Evolutionary conservation across 1,284 basidiomycete genomes (phyloP).

Genomic region (Lentinus polychrous): DNA sequence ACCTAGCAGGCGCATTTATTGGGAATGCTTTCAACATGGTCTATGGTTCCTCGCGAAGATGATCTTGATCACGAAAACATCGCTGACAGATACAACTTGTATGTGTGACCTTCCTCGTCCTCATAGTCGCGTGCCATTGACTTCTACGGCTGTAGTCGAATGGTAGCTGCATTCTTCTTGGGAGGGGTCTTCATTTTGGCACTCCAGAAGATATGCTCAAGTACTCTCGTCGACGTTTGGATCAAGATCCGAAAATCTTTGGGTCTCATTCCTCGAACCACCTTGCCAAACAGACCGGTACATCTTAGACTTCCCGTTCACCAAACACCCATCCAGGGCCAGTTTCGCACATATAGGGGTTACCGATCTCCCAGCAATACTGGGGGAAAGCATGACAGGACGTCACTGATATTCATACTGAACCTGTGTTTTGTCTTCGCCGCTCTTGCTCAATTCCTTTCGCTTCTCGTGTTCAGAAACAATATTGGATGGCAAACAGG

Average conservation of each 20-base stretch:
- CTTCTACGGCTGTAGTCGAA: constrained; percentile 23
- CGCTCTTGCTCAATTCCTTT: constrained; percentile 36
- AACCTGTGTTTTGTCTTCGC: constrained; percentile 39
- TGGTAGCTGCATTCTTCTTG: constrained; percentile 37
- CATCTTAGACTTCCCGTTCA: constrained; percentile 8
- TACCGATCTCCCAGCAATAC: constrained; percentile 6
- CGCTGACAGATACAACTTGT: constrained; percentile 10
- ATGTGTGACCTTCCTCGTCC: not conserved
- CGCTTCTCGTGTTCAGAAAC: constrained; percentile 31
- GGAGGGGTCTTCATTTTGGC: constrained; percentile 44
- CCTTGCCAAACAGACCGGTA: too few relatives aligned
- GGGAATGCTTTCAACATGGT: constrained; percentile 1
- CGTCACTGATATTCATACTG: constrained; percentile 32
- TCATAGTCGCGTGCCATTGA: not conserved
- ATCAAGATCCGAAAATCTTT: not conserved
- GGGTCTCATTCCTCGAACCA: too few relatives aligned
- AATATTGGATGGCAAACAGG: constrained; percentile 20
- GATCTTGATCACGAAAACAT: constrained; percentile 5
- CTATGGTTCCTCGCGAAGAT: constrained; percentile 1
- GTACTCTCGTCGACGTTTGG: constrained; percentile 9
- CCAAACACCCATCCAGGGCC: constrained; percentile 11
- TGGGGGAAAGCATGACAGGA: constrained; percentile 16
- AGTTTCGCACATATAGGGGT: constrained; percentile 4
- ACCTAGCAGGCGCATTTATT: constrained; percentile 3
- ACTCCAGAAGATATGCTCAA: constrained; percentile 28